Evolutionary conservation across 2,329 filamentous ascomycete species (phyloP), one percentile per base, ranked within the genome.

Genomic region (Fusarium musae): DNA sequence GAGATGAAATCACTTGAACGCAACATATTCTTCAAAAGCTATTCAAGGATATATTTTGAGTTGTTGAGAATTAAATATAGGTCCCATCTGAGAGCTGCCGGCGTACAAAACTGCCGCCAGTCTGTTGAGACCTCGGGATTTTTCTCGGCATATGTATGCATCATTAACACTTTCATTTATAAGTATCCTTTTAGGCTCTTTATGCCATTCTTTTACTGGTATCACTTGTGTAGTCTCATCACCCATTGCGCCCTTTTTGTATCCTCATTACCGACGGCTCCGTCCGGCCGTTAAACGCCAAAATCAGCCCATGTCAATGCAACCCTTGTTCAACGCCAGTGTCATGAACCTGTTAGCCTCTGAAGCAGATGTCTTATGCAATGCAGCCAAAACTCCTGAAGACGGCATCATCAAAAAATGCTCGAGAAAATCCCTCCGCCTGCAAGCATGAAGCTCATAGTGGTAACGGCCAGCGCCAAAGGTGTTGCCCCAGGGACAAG

Each of bases 381-480:
- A 70, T 56, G 66, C 40, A 65, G 40, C 30, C 52, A 43, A 39
- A 53, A 50, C 50, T 58, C 58, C 47, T 23, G 23, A 36, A 26
- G n/a, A 62, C 30, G 16, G 43, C 17, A 32, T 63, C 57, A 65
- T 57, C 34, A 49, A 52, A 74, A 56, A 63, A 63, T 72, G 39
- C 40, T 64, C 28, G 62, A 66, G 50, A 76, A 73, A 30, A 64
- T 59, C 34, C 73, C 67, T 49, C 73, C 72, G 43, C 75, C 65
- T 30, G 75, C 64, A n/a, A 79, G 59, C 59, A 78, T 68, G 42
- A 78, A 78, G 37, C 62, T 62, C 52, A 76, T 59, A 16, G 75
- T 75, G 17, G 73, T 65, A 23, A 62, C 63, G 32, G 73, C 59
- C 59, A 78, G 57, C 30, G 59, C 56, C 44, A 77, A 54, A 30